These are phyloP conservation scores for Ramaria rubella DNA, from an alignment of 768 basidiomycete genomes.

Conservation along the genomic window DNA sequence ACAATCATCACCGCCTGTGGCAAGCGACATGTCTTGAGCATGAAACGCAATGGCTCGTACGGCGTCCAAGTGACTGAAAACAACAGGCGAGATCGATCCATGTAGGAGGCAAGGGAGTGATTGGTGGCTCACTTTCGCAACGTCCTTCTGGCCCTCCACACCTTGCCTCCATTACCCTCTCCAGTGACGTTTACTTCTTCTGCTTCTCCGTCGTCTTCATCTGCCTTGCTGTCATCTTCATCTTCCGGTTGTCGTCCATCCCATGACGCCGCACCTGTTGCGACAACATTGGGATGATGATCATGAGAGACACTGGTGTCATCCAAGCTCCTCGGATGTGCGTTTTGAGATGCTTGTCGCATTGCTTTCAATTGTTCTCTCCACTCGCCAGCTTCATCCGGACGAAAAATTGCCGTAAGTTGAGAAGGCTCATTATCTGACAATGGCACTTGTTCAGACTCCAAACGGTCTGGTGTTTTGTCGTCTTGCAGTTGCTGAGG, in stretches of 20 bases:
- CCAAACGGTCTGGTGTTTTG: conserved; percentile 35
- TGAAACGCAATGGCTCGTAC: conserved; percentile 90
- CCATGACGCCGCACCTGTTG: conserved; percentile 40
- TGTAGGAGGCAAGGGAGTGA: background rate
- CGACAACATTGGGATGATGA: conserved; percentile 18
- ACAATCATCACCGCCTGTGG: conserved; percentile 92
- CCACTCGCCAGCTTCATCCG: conserved; percentile 84
- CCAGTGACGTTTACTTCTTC: conserved; percentile 45
- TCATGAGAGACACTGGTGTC: conserved; percentile 16
- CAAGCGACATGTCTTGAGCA: conserved; percentile 75
- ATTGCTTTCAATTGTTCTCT: conserved; percentile 42
- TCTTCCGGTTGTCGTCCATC: conserved; percentile 58
- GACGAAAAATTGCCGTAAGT: conserved; percentile 78
- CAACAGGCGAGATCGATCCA: background rate
- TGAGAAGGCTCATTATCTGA: conserved; percentile 37
- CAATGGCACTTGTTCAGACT: background rate
- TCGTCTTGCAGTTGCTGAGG: conserved; percentile 34
- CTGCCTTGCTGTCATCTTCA: conserved; percentile 60
- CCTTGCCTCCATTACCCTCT: conserved; percentile 62
- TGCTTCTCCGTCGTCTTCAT: conserved; percentile 42
- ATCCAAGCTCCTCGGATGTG: background rate
- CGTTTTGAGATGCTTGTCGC: background rate
- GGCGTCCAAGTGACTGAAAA: conserved; percentile 79
- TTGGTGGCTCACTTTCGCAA: conserved; percentile 69
- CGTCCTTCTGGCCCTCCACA: conserved; percentile 83